Evolutionary conservation across 1,284 basidiomycete species (phyloP).

Genomic region (Exsudoporus floridanus): DNA sequence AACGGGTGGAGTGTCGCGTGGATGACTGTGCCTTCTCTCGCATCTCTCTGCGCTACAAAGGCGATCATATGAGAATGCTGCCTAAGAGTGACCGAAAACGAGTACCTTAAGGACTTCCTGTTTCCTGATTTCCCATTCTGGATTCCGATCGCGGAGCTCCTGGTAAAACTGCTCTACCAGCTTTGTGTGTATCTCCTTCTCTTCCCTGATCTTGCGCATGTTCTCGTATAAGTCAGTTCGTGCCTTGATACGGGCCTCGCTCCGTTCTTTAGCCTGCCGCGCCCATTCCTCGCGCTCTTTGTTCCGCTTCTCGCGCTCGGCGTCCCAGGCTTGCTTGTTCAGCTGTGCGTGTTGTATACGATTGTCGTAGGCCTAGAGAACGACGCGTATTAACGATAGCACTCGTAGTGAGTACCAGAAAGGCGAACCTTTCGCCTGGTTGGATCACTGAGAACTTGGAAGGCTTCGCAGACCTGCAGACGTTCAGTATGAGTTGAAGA

Average conservation of each 20-base stretch:
- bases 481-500: constrained; percentile 19
- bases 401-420: neutral
- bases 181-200: constrained; percentile 33
- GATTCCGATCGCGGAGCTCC: constrained; percentile 53
- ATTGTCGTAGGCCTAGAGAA: constrained; percentile 53
- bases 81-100: constrained; percentile 11
- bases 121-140: constrained; percentile 62
- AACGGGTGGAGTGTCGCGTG: constrained; percentile 15
- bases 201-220: constrained; percentile 35
- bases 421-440: constrained; percentile 57
- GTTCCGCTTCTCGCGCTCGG: constrained; percentile 47
- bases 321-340: constrained; percentile 35
- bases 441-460: constrained; percentile 47
- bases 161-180: constrained; percentile 49
- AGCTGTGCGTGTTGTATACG: constrained; percentile 36
- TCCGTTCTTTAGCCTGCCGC: constrained; percentile 48
- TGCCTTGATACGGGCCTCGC: constrained; percentile 39
- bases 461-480: constrained; percentile 42
- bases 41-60: constrained; percentile 31
- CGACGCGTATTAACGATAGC: neutral
- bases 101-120: constrained; percentile 41
- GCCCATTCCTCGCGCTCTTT: constrained; percentile 65
- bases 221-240: constrained; percentile 30
- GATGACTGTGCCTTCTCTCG: constrained; percentile 25
- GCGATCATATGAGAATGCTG: constrained; percentile 9